Conservation (phyloP, 164 flowering plant genomes). For the Annona squamosa region DNA sequence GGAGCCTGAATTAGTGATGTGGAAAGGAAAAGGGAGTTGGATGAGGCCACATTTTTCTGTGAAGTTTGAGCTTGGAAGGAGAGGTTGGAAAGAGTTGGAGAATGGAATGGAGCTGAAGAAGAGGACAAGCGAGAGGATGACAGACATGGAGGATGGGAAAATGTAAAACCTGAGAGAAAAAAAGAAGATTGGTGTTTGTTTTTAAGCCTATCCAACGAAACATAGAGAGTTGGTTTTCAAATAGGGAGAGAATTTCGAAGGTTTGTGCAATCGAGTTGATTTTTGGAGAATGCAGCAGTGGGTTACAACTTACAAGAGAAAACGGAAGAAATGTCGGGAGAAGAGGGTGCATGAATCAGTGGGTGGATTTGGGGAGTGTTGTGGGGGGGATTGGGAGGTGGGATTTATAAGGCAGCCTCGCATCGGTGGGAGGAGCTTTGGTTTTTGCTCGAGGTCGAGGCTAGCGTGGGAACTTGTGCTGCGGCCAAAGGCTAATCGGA, state of each 20-base stretch:
- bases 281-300: too few relatives aligned
- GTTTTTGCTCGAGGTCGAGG: background rate
- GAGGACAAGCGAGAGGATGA: conserved; percentile 9
- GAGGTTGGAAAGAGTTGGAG: conserved; percentile 4
- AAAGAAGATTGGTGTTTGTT: background rate
- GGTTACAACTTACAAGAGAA: conserved; percentile 20
- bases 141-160: conserved; percentile 9
- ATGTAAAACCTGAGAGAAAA: too few relatives aligned
- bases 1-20: conserved; percentile 33
- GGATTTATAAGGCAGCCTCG: background rate
- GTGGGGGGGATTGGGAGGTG: conserved; percentile 7
- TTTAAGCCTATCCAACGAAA: too few relatives aligned
- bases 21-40: conserved; percentile 54
- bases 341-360: conserved; percentile 39
- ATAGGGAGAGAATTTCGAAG: too few relatives aligned
- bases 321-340: conserved; percentile 49
- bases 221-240: too few relatives aligned
- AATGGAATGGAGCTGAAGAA: conserved; percentile 11
- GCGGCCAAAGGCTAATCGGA: background rate
- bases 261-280: too few relatives aligned
- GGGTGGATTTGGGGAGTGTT: conserved; percentile 5
- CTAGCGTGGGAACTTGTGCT: background rate
- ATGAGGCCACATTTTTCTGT: conserved; percentile 45
- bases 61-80: conserved; percentile 20
- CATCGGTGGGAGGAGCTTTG: conserved; percentile 3